Evolutionary conservation across 805 yeast species (phyloP).

Genomic region (Wickerhamiella shivajii): DNA sequence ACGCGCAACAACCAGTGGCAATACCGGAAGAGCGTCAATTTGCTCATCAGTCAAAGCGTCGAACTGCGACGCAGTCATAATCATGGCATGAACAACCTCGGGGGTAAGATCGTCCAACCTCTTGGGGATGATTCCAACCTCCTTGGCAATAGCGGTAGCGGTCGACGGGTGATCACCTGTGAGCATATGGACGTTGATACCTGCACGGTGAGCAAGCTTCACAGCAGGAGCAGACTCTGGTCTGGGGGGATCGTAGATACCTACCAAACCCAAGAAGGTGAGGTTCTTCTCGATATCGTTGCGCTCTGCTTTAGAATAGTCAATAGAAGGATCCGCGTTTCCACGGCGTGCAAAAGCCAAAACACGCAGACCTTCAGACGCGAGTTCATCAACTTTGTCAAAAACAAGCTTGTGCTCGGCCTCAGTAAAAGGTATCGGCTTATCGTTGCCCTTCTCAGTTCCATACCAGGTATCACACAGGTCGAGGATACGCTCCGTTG

Average conservation of each 20-base stretch:
- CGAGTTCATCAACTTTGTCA: slow-evolving; percentile 41
- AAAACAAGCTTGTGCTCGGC: slow-evolving; percentile 33
- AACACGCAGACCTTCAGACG: slow-evolving; percentile 56
- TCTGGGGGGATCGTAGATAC: slow-evolving; percentile 73
- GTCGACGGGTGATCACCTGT: slow-evolving; percentile 75
- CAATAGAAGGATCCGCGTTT: slow-evolving; percentile 12
- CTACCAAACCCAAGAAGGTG: slow-evolving; percentile 51
- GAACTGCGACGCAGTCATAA: slow-evolving; percentile 62
- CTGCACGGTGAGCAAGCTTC: slow-evolving; percentile 53
- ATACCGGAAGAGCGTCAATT: slow-evolving; percentile 45
- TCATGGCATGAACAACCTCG: slow-evolving; percentile 44
- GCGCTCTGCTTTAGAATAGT: slow-evolving; percentile 20
- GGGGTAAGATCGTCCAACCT: slow-evolving; percentile 41
- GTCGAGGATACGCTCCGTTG: slow-evolving; percentile 52
- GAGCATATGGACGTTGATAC: slow-evolving; percentile 66
- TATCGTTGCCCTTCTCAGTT: slow-evolving; percentile 13
- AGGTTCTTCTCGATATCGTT: slow-evolving; percentile 37
- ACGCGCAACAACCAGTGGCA: slow-evolving; percentile 67
- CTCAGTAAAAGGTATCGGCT: slow-evolving; percentile 27
- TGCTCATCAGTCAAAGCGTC: slow-evolving; percentile 47
- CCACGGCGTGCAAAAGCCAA: slow-evolving; percentile 48
- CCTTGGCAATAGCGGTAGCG: slow-evolving; percentile 66
- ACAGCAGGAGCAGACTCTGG: slow-evolving; percentile 53
- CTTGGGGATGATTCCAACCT: slow-evolving; percentile 60
- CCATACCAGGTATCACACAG: slow-evolving; percentile 43